A percentile compares a stretch with the other conserved stretches of the same genome.
Conservation (phyloP, 2,329 filamentous ascomycete genomes). For the Xylariales sp. region DNA sequence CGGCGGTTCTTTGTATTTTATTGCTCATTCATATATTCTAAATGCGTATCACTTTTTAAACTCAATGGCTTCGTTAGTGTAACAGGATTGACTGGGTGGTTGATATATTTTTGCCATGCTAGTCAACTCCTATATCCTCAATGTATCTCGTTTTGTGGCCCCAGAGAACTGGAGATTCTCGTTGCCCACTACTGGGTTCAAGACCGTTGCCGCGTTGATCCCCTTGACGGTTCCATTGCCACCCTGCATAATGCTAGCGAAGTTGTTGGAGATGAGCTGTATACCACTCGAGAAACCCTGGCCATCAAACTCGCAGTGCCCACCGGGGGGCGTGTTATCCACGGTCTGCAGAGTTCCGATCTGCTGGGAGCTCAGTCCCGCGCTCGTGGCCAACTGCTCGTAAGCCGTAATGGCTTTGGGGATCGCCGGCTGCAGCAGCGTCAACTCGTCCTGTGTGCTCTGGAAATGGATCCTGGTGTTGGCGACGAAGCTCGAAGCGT, state of each 20-base stretch:
- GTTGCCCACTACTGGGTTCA: conserved; percentile 44
- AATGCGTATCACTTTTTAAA: too few species aligned
- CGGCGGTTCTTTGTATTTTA: too few species aligned
- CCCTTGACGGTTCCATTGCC: conserved; percentile 45
- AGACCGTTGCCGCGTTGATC: conserved; percentile 44
- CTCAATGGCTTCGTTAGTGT: too few species aligned
- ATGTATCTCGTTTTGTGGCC: too few species aligned
- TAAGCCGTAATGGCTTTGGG: conserved; percentile 46
- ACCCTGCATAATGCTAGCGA: conserved; percentile 47
- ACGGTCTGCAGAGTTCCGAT: conserved; percentile 51
- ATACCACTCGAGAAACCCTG: conserved; percentile 50
- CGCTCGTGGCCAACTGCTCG: conserved; percentile 38
- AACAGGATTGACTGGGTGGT: too few species aligned
- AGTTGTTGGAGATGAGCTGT: conserved; percentile 51
- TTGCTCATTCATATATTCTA: too few species aligned
- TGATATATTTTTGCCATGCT: too few species aligned
- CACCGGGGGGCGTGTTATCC: conserved; percentile 50
- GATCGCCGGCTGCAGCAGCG: conserved; percentile 43
- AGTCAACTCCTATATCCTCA: too few species aligned
- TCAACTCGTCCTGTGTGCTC: conserved; percentile 47
- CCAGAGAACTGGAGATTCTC: conserved; percentile 37
- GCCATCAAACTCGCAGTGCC: conserved; percentile 56
- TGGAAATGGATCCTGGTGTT: conserved; percentile 53
- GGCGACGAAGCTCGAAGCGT: conserved; percentile 31
- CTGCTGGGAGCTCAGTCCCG: conserved; percentile 37